These are phyloP conservation scores for Passiflora organensis DNA, from an alignment of 345 rosid species.

Conservation along the genomic window DNA sequence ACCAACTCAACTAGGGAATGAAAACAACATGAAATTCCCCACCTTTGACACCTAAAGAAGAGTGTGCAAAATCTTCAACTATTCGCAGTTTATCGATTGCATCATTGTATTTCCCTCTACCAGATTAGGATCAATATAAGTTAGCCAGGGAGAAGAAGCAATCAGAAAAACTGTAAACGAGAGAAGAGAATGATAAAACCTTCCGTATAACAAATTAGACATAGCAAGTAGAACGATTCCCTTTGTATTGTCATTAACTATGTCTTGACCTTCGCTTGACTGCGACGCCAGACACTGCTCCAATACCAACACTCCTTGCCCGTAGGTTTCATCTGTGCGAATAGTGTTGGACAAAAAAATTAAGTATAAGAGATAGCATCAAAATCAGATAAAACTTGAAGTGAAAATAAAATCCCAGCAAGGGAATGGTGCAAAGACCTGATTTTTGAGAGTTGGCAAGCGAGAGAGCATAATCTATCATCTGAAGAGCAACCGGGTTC, in stretches of 20 bases:
- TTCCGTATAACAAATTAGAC: slow-evolving; percentile 63
- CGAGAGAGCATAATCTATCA: slow-evolving; percentile 82
- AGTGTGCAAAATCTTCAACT: slow-evolving; percentile 29
- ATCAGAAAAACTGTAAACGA: background rate
- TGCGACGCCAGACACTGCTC: slow-evolving; percentile 76
- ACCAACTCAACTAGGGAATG: background rate
- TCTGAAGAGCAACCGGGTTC: slow-evolving; percentile 73
- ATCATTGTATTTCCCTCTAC: slow-evolving; percentile 51
- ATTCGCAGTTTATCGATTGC: slow-evolving; percentile 60
- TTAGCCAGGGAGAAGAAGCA: no score
- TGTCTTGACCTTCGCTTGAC: slow-evolving; percentile 37
- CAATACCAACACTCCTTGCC: slow-evolving; percentile 72
- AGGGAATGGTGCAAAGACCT: slow-evolving; percentile 33
- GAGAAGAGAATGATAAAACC: slow-evolving; percentile 32
- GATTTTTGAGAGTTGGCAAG: slow-evolving; percentile 65
- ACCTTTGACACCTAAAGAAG: slow-evolving; percentile 56
- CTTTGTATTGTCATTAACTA: slow-evolving; percentile 39
- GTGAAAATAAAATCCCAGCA: no score
- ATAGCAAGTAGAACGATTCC: slow-evolving; percentile 75
- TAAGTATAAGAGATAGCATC: background rate
- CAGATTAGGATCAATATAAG: no score
- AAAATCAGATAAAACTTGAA: background rate
- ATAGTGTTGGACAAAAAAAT: background rate
- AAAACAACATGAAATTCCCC: slow-evolving; percentile 1
- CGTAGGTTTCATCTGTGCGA: slow-evolving; percentile 72